Evolutionary conservation across 257 asterid genomes (phyloP).

Genomic region (Ligustrum vulgare): DNA sequence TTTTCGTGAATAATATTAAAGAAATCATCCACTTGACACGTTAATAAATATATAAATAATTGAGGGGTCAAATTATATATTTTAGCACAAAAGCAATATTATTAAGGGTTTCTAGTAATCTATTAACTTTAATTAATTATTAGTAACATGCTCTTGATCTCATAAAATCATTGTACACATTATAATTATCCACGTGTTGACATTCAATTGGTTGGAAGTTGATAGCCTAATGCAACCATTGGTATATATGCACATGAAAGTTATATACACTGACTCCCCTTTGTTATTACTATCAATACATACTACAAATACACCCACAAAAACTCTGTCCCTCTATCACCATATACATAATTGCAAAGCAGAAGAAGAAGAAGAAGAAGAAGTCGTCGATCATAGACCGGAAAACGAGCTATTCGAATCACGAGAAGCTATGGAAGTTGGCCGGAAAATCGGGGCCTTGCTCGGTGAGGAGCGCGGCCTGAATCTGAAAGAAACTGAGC

Average conservation of each 20-base stretch:
- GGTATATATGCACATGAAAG: slow-evolving; percentile 37
- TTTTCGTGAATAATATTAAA: slow-evolving; percentile 8
- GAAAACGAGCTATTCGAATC: neutral
- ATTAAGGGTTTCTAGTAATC: slow-evolving; percentile 15
- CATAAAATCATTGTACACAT: slow-evolving; percentile 38
- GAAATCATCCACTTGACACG: slow-evolving; percentile 45
- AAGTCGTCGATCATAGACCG: neutral
- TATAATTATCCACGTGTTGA: slow-evolving; percentile 53
- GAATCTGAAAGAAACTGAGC: slow-evolving; percentile 50
- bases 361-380: neutral
- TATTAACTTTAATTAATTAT: slow-evolving; percentile 34
- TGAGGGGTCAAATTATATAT: slow-evolving; percentile 26
- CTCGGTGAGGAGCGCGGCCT: slow-evolving; percentile 26
- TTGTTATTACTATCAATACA: slow-evolving; percentile 31
- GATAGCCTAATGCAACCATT: slow-evolving; percentile 32
- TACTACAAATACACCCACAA: slow-evolving; percentile 16
- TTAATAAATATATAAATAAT: slow-evolving; percentile 29
- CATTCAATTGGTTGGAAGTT: slow-evolving; percentile 13
- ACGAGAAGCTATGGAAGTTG: slow-evolving; percentile 29
- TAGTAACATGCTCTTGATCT: slow-evolving; percentile 85
- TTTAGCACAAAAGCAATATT: slow-evolving; percentile 16
- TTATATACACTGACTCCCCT: slow-evolving; percentile 40
- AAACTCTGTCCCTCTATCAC: neutral
- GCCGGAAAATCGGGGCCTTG: slow-evolving; percentile 24
- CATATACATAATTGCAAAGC: neutral